These are phyloP conservation scores for Glycine latifolia DNA, from an alignment of 306 rosid genomes.

Conservation along the genomic window DNA sequence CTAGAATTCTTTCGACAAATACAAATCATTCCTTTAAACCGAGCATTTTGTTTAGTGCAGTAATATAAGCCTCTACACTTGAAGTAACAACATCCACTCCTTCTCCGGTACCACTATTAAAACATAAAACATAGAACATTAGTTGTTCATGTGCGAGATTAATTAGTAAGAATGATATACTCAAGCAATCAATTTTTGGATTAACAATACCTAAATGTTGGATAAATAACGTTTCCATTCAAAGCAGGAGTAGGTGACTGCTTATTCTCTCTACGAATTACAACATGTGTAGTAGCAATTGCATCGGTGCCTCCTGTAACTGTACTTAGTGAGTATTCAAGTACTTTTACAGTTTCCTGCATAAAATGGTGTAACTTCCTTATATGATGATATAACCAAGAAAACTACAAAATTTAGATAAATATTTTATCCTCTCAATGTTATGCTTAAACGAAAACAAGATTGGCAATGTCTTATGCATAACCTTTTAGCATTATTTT, in stretches of 20 bases:
- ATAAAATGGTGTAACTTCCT: not conserved
- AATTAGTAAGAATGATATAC: not conserved
- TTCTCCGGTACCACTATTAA: not conserved
- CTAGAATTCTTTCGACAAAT: not conserved
- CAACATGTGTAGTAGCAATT: conserved; percentile 4
- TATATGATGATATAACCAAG: not conserved
- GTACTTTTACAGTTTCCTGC: not conserved
- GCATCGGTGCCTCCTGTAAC: not conserved
- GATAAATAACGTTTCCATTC: not conserved
- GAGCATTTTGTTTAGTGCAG: not conserved
- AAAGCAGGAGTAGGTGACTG: not conserved
- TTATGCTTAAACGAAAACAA: not conserved
- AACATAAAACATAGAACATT: not conserved
- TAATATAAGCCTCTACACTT: not conserved
- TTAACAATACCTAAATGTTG: not conserved
- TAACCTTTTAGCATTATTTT: not conserved
- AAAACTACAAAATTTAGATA: not conserved
- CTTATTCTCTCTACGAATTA: not conserved
- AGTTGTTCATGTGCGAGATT: not conserved
- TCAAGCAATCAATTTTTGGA: not conserved
- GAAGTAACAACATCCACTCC: not conserved
- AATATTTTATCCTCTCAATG: not conserved
- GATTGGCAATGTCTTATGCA: not conserved
- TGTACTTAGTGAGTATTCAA: not conserved
- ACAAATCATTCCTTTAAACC: not conserved